phyloP scores from a whole-genome alignment of 2,329 filamentous ascomycete species.

The Arthroderma uncinatum region DNA sequence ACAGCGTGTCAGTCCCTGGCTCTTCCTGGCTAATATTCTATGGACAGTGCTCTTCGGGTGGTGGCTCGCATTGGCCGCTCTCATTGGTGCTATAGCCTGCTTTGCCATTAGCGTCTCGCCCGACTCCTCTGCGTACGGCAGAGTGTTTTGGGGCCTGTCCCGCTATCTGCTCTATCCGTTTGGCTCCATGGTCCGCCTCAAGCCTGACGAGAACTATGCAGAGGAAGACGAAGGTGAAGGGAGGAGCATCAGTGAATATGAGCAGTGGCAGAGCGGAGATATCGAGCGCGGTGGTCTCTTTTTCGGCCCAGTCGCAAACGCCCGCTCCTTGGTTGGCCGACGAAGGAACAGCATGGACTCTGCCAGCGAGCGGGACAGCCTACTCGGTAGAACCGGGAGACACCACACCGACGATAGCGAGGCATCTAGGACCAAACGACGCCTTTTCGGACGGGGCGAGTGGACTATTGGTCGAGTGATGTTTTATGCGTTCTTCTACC shows the following conservation, averaged over 20 bases:
- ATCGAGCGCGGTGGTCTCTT: conserved; percentile 91
- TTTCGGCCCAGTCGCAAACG: conserved; percentile 66
- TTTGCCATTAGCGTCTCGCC: conserved; percentile 66
- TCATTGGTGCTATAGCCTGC: conserved; percentile 64
- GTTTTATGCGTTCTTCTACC: conserved; percentile 95
- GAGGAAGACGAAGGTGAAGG: conserved; percentile 94
- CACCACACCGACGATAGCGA: conserved; percentile 32
- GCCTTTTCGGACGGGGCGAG: conserved; percentile 86
- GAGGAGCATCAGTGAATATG: conserved; percentile 94
- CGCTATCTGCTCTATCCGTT: conserved; percentile 92
- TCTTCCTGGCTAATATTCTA: conserved; percentile 75
- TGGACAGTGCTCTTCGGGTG: conserved; percentile 92
- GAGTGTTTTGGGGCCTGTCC: conserved; percentile 70
- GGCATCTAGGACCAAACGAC: conserved; percentile 52
- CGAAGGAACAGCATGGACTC: conserved; percentile 85
- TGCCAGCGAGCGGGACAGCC: conserved; percentile 75
- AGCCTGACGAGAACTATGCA: conserved; percentile 86
- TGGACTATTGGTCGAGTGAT: conserved; percentile 92
- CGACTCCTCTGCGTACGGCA: conserved; percentile 76
- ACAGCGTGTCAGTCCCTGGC: conserved; percentile 69
- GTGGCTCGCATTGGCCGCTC: conserved; percentile 78
- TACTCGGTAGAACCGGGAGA: conserved; percentile 59
- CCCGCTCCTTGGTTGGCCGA: conserved; percentile 69
- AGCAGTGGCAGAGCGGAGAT: conserved; percentile 97
- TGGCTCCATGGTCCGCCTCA: conserved; percentile 85